Conservation (phyloP, 768 basidiomycete genomes). For the Amanita fuliginea region DNA sequence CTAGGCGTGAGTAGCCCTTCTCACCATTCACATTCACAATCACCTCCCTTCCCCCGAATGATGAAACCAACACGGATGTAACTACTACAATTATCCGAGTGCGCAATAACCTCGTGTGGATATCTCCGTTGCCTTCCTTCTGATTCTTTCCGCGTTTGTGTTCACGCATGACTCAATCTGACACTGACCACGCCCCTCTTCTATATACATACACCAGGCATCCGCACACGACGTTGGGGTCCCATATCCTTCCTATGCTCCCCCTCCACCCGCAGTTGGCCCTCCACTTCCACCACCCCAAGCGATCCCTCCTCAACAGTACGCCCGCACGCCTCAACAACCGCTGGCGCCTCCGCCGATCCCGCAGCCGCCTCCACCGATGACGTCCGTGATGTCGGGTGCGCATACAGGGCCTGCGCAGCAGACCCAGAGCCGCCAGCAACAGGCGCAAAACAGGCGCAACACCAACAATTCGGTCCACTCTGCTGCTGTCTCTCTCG, state of each 20-base stretch:
- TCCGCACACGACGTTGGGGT: slow-evolving; percentile 32
- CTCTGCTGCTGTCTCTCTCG: slow-evolving; percentile 63
- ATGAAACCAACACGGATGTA: slow-evolving; percentile 23
- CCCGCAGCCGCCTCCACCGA: neutral
- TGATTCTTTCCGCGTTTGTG: slow-evolving; percentile 17
- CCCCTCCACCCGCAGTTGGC: slow-evolving; percentile 14
- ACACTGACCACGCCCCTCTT: neutral
- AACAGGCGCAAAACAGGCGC: slow-evolving; percentile 10
- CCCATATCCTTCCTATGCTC: slow-evolving; percentile 9
- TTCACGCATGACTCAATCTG: neutral
- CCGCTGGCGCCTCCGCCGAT: neutral
- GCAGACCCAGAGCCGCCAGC: slow-evolving; percentile 12
- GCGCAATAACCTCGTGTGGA: slow-evolving; percentile 38
- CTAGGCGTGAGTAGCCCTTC: slow-evolving; percentile 51
- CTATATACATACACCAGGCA: slow-evolving; percentile 21
- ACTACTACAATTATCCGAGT: slow-evolving; percentile 15
- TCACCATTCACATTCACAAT: slow-evolving; percentile 3
- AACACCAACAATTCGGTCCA: slow-evolving; percentile 44
- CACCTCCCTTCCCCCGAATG: slow-evolving; percentile 10
- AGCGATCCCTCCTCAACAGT: slow-evolving; percentile 14
- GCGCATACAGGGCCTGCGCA: slow-evolving; percentile 10
- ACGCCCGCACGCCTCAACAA: slow-evolving; percentile 6
- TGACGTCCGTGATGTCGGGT: neutral
- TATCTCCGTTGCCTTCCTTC: slow-evolving; percentile 54
- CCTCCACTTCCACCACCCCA: slow-evolving; percentile 17